phyloP scores from a whole-genome alignment of 139 green algal species.

The Haematococcus lacustris region DNA sequence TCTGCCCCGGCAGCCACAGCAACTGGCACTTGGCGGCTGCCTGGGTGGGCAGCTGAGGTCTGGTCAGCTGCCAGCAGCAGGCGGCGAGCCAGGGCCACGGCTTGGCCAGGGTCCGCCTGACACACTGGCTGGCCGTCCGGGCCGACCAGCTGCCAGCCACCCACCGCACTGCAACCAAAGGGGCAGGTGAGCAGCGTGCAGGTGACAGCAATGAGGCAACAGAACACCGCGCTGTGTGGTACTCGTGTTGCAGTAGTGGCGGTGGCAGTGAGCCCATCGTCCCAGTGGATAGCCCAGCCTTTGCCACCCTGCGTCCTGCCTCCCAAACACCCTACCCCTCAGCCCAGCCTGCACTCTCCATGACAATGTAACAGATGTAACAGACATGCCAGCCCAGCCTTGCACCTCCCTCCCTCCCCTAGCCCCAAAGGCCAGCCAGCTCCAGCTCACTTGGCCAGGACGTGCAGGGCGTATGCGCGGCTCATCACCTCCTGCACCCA shows the following conservation, averaged over 20 bases:
- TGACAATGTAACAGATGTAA: background rate
- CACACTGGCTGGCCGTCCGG: background rate
- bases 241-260: background rate
- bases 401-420: background rate
- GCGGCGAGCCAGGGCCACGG: too few relatives aligned
- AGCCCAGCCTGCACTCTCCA: background rate
- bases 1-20: too few relatives aligned
- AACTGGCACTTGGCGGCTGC: too few relatives aligned
- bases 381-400: background rate
- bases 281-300: background rate
- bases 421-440: background rate
- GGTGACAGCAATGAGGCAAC: background rate
- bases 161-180: background rate
- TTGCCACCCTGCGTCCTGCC: background rate
- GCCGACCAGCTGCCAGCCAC: background rate
- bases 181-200: background rate
- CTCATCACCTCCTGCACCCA: slow-evolving; percentile 24
- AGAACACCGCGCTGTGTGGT: background rate
- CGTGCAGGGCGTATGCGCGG: slow-evolving; percentile 21
- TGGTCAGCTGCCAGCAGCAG: background rate
- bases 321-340: background rate
- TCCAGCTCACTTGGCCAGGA: slow-evolving; percentile 20
- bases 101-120: too few relatives aligned
- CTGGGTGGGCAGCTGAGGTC: too few relatives aligned
- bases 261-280: too few relatives aligned